phyloP scores from a whole-genome alignment of 2,329 filamentous ascomycete species.

The Didymella glomerata region DNA sequence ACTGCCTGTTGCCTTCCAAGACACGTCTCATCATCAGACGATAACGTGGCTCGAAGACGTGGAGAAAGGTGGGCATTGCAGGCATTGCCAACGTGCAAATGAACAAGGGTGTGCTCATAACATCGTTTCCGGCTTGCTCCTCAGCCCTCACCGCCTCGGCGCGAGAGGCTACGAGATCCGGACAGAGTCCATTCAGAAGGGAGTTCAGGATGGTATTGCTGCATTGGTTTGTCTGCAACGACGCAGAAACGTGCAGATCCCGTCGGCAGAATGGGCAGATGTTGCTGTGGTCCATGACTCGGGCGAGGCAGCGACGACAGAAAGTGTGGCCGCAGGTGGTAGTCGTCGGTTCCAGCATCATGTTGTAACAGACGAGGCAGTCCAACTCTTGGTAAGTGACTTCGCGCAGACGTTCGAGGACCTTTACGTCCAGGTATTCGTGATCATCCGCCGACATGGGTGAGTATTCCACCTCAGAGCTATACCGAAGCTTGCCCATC shows the following conservation, averaged over 20 bases:
- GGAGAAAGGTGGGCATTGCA: constrained; percentile 80
- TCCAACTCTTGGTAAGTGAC: constrained; percentile 75
- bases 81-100: constrained; percentile 85
- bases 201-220: constrained; percentile 70
- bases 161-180: constrained; percentile 67
- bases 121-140: constrained; percentile 63
- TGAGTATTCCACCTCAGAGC: constrained; percentile 64
- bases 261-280: constrained; percentile 84
- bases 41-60: constrained; percentile 93
- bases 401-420: constrained; percentile 69
- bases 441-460: constrained; percentile 51
- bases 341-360: constrained; percentile 83
- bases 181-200: constrained; percentile 74
- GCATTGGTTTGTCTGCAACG: constrained; percentile 56
- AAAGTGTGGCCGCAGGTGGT: constrained; percentile 90
- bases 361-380: constrained; percentile 85
- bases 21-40: constrained; percentile 86
- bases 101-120: constrained; percentile 72
- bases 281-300: constrained; percentile 78
- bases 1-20: constrained; percentile 75
- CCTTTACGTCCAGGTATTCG: constrained; percentile 55
- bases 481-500: constrained; percentile 66
- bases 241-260: constrained; percentile 63
- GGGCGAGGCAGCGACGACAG: constrained; percentile 79
- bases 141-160: constrained; percentile 65